phyloP scores from a whole-genome alignment of 371 early-diverging fungal species.

The Encephalitozoon cuniculi region DNA sequence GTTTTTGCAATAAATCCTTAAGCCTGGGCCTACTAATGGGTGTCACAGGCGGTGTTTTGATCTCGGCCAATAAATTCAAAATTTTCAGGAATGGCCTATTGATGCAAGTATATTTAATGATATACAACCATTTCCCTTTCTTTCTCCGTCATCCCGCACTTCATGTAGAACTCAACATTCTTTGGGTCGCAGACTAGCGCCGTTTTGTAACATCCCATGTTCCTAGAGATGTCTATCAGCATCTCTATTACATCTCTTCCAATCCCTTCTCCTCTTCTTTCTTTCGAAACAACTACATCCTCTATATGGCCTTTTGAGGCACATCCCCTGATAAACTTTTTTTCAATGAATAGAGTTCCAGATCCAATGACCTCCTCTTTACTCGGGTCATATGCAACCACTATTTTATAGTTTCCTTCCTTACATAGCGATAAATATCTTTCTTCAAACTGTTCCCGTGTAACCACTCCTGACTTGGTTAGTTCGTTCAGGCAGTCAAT shows the following conservation, averaged over 20 bases:
- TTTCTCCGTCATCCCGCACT: constrained; percentile 75
- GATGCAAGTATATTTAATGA: too few species aligned
- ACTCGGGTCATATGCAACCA: constrained; percentile 44
- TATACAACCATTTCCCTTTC: constrained; percentile 61
- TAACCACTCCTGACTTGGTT: constrained; percentile 68
- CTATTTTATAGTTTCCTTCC: constrained; percentile 61
- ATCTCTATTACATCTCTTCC: constrained; percentile 50
- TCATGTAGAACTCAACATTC: constrained; percentile 79
- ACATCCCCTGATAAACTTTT: constrained; percentile 78
- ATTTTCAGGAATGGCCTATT: too few species aligned
- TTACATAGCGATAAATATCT: constrained; percentile 64
- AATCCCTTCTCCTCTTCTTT: constrained; percentile 79
- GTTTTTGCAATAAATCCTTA: neutral
- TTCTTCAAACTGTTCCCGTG: constrained; percentile 66
- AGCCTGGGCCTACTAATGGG: neutral
- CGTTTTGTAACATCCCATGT: constrained; percentile 67
- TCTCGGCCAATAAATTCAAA: too few species aligned
- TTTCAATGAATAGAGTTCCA: constrained; percentile 85
- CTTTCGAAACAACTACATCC: constrained; percentile 80
- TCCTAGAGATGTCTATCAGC: constrained; percentile 63
- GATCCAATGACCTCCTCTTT: constrained; percentile 67
- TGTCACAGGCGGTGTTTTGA: neutral
- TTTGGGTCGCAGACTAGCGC: constrained; percentile 73
- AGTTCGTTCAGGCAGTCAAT: constrained; percentile 66
- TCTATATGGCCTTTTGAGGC: constrained; percentile 67